Conservation (phyloP, 148 eudicot genomes). For the Suaeda aralocaspica region DNA sequence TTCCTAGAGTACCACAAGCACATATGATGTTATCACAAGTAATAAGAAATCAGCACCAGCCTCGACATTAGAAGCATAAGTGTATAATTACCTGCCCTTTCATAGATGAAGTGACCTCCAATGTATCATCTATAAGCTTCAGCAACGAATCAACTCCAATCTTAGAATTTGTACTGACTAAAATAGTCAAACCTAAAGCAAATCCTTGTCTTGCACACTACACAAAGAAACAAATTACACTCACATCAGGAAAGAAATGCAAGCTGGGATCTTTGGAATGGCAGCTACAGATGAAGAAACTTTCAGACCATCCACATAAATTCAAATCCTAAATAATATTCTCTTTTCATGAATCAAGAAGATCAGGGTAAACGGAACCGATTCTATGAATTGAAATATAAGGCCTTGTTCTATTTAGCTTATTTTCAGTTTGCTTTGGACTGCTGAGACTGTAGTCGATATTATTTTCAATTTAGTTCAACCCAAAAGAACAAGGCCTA, state of each 20-base stretch:
- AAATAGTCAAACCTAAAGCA: constrained; percentile 76
- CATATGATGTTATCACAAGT: constrained; percentile 8
- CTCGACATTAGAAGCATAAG: neutral
- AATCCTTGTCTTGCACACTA: constrained; percentile 99
- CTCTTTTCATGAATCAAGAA: neutral
- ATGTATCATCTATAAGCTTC: constrained; percentile 59
- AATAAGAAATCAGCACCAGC: constrained; percentile 7
- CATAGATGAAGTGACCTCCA: constrained; percentile 82
- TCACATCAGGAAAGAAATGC: neutral
- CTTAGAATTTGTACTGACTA: constrained; percentile 55
- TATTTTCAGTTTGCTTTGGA: too few species aligned
- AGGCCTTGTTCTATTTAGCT: too few species aligned
- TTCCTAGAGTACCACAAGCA: constrained; percentile 51
- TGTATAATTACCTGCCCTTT: constrained; percentile 72
- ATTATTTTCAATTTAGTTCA: too few species aligned
- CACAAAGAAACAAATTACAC: constrained; percentile 6
- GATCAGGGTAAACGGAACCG: neutral
- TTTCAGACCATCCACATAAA: neutral
- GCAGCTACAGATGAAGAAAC: neutral
- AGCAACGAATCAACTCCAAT: constrained; percentile 65
- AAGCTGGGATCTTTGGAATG: neutral
- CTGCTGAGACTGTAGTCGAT: too few species aligned
- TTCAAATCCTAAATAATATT: neutral
- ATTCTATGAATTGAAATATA: neutral
- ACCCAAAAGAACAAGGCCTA: too few species aligned